Conservation (phyloP, 2,329 filamentous ascomycete species). For the Diaporthe caulivora region DNA sequence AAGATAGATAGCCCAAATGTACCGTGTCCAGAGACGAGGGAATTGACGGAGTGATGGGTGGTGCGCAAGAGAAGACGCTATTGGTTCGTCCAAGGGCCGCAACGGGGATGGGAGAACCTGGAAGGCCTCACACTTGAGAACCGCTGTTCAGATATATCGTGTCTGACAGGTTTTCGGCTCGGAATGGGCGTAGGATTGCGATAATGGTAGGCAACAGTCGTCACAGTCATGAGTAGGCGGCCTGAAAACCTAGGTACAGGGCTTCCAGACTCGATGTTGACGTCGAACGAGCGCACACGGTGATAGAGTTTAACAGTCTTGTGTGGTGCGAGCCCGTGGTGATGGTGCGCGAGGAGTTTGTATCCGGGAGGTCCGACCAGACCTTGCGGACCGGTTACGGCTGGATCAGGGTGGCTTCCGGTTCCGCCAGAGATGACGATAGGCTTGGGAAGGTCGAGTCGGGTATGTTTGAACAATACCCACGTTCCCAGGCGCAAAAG, state of each 20-base stretch:
- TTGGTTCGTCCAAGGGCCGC: neutral
- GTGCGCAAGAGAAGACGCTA: neutral
- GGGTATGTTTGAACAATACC: conserved; percentile 1
- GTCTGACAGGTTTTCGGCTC: neutral
- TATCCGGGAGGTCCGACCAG: neutral
- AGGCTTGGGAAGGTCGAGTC: neutral
- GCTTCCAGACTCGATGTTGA: neutral
- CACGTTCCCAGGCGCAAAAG: conserved; percentile 5
- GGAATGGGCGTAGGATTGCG: neutral
- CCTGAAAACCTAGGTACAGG: neutral
- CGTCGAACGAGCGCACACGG: neutral
- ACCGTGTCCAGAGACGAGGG: neutral
- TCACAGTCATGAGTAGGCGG: neutral
- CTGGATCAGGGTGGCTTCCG: neutral
- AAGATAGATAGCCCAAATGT: neutral
- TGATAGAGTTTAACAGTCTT: neutral
- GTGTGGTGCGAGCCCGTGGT: neutral
- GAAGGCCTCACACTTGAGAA: neutral
- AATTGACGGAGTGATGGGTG: neutral
- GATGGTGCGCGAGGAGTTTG: neutral
- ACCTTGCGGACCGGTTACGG: neutral
- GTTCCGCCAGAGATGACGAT: neutral
- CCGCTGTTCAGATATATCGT: neutral
- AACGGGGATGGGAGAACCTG: neutral
- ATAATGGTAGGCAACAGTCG: neutral